These are phyloP conservation scores for Aspergillus ellipticus DNA, from an alignment of 495 filamentous ascomycete genomes.

Conservation along the genomic window DNA sequence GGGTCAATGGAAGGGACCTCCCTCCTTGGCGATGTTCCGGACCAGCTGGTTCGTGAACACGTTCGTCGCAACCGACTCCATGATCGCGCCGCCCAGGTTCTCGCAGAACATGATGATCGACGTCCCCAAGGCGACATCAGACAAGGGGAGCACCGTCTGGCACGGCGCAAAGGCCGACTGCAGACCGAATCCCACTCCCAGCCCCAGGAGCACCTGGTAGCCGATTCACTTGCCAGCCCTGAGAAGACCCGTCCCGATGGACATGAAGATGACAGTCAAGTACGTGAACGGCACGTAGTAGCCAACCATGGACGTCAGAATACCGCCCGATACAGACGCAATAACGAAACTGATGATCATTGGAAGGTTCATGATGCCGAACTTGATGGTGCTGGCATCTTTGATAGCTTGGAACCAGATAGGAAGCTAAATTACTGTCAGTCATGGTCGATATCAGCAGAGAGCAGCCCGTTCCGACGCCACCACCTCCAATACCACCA, in stretches of 20 bases:
- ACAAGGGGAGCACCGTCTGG: conserved; percentile 55
- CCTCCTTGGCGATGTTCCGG: conserved; percentile 42
- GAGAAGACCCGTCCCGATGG: conserved; percentile 56
- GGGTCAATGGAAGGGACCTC: conserved; percentile 47
- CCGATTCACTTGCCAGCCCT: no score
- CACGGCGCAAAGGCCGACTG: conserved; percentile 52
- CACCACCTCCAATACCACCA: conserved; percentile 45
- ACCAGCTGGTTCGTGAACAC: conserved; percentile 67
- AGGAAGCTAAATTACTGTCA: conserved; percentile 33
- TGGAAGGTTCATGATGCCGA: conserved; percentile 29
- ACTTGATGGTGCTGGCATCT: conserved; percentile 22
- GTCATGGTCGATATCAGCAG: conserved; percentile 45
- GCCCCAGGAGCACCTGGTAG: no score
- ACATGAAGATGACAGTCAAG: conserved; percentile 40
- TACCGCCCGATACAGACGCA: conserved; percentile 16
- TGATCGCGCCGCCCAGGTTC: conserved; percentile 62
- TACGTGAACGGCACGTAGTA: conserved; percentile 56
- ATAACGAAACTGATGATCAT: conserved; percentile 21
- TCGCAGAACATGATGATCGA: conserved; percentile 62
- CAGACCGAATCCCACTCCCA: conserved; percentile 24
- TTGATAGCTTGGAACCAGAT: conserved; percentile 39
- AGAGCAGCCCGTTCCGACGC: conserved; percentile 42
- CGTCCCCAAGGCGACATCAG: conserved; percentile 61
- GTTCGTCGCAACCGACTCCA: conserved; percentile 67
- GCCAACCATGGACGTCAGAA: conserved; percentile 19